Conservation (phyloP, 768 basidiomycete genomes). For the Mycena indigotica region DNA sequence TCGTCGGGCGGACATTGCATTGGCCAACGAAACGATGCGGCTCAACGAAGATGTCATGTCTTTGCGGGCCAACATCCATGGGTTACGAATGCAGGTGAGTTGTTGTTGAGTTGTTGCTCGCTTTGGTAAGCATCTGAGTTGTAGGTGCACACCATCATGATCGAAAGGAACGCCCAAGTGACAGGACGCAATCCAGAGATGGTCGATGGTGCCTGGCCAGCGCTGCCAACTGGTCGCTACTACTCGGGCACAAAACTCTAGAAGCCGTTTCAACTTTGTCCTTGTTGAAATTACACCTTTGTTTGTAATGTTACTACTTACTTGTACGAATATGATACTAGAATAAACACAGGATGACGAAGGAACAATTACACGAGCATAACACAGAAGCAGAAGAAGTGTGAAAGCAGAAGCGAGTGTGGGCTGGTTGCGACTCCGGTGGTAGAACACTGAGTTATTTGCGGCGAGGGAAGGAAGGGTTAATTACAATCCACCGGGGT, state of each 20-base stretch:
- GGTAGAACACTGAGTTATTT: conserved; percentile 8
- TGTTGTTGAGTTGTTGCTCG: neutral
- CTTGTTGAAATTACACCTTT: conserved; percentile 9
- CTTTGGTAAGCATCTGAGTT: conserved; percentile 13
- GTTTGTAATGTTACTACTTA: conserved; percentile 21
- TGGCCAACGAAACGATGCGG: conserved; percentile 71
- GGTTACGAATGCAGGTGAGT: conserved; percentile 76
- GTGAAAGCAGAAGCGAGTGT: conserved; percentile 12
- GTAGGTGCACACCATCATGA: conserved; percentile 71
- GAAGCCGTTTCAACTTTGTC: neutral
- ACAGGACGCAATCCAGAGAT: conserved; percentile 39
- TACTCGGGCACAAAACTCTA: conserved; percentile 19
- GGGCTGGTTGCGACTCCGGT: conserved; percentile 9
- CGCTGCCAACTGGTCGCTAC: conserved; percentile 8
- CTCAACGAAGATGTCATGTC: conserved; percentile 75
- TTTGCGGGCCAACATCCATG: conserved; percentile 69
- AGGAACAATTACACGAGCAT: conserved; percentile 8
- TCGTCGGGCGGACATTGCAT: conserved; percentile 63
- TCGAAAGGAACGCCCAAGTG: conserved; percentile 68
- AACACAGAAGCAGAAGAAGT: conserved; percentile 4
- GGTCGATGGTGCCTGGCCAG: conserved; percentile 22
- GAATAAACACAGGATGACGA: conserved; percentile 7
- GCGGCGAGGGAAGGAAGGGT: conserved; percentile 1
- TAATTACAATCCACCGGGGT: conserved; percentile 18
- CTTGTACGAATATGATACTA: conserved; percentile 19